These are phyloP conservation scores for Zoysia pacifica DNA, from an alignment of 176 grass and related monocot genomes.

Conservation along the genomic window DNA sequence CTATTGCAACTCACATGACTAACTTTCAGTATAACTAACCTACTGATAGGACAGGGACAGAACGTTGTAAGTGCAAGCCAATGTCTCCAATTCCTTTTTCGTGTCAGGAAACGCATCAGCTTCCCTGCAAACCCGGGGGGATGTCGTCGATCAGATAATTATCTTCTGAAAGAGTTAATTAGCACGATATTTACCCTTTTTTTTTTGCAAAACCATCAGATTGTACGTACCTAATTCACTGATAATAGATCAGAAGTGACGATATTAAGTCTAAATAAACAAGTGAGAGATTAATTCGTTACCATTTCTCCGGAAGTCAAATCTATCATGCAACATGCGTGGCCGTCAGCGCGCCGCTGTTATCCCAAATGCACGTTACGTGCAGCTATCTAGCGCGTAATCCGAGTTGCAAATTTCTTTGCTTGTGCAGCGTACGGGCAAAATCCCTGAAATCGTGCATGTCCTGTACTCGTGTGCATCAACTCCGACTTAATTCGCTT, in stretches of 20 bases:
- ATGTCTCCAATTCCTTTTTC: background rate
- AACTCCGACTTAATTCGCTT: slow-evolving; percentile 1
- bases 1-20: background rate
- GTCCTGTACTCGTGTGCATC: background rate
- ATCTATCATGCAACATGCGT: background rate
- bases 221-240: no score
- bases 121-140: background rate
- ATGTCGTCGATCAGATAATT: background rate
- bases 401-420: slow-evolving; percentile 6
- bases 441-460: slow-evolving; percentile 41
- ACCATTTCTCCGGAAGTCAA: background rate
- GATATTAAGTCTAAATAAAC: no score
- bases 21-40: background rate
- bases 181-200: no score
- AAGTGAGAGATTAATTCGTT: background rate
- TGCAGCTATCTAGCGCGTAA: background rate
- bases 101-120: background rate
- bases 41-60: background rate
- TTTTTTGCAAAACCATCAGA: no score
- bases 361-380: background rate
- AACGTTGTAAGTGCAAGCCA: background rate
- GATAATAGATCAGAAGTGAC: no score
- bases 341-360: background rate
- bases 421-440: slow-evolving; percentile 29
- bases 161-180: no score